phyloP scores from a whole-genome alignment of 2,329 filamentous ascomycete species.

The Paecilomyces formosus region DNA sequence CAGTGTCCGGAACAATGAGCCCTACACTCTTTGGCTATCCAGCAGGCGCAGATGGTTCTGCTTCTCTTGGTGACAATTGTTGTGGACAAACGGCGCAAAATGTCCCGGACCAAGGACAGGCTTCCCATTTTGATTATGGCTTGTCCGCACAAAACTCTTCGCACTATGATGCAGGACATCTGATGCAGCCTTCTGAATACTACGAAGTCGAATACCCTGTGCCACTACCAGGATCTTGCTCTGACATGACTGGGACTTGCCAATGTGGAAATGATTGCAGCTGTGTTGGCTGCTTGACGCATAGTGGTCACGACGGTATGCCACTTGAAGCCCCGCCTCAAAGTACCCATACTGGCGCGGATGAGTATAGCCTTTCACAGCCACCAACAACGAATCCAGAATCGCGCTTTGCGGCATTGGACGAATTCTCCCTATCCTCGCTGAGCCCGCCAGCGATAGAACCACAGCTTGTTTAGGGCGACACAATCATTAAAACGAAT shows the following conservation, averaged over 20 bases:
- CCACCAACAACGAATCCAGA: neutral
- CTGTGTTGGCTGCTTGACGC: constrained; percentile 47
- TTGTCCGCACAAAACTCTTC: constrained; percentile 17
- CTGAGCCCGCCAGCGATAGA: constrained; percentile 4
- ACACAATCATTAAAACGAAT: neutral
- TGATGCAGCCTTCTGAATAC: constrained; percentile 36
- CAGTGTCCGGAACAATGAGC: constrained; percentile 11
- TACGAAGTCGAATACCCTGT: constrained; percentile 36
- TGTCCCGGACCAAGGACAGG: constrained; percentile 9
- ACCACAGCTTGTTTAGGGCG: neutral
- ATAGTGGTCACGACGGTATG: constrained; percentile 43
- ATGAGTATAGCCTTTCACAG: constrained; percentile 2
- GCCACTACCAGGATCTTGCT: constrained; percentile 33
- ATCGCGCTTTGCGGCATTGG: neutral
- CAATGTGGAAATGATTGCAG: constrained; percentile 46
- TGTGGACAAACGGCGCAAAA: neutral
- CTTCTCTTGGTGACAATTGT: neutral
- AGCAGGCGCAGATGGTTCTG: constrained; percentile 6
- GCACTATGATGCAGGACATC: constrained; percentile 16
- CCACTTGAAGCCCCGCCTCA: constrained; percentile 20
- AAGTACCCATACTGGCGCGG: neutral
- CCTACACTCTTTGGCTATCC: constrained; percentile 11
- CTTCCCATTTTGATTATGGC: constrained; percentile 12
- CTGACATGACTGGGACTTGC: constrained; percentile 43
- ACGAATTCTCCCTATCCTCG: constrained; percentile 6